Base-by-base conservation (phyloP, 495 filamentous ascomycete genomes). In the Podospora pseudoanserina region DNA sequence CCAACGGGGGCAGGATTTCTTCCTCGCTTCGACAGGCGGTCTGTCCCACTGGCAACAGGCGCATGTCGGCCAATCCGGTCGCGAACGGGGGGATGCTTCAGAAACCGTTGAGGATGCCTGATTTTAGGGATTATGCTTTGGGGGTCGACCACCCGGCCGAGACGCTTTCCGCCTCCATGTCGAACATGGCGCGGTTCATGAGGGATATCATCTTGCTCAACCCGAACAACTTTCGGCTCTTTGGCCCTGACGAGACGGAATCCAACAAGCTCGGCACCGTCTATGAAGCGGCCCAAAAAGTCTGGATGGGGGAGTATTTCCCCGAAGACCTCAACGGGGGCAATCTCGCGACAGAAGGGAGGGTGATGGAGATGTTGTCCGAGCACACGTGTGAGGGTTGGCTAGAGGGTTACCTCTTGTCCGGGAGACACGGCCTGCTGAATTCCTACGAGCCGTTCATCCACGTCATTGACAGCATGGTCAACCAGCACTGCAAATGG, bases 381-480 rank as follows among this genome's bases (percentile, higher is more conserved):
- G 89, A 92, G 75, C 90, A 92, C 73, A 92, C 89, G 18, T 86
- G 85, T 70, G 90, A 92, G 79, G 89, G 90, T 34, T 92, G 89
- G 90, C 80, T 92, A 32, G 90, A 92, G 78, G 90, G 89, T 15
- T 92, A 91, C 72, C 77, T 90, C 67, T 87, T 91, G 5, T 88
- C 84, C 55, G 90, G 90, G 16, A 83, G 89, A 4, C 89, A 92
- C 71, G 89, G 90, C 20, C 76, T 92, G 56, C 82, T 92, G 44
- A 92, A 92, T 80, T 88, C 86, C 78, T 92, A 92, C 79, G 89
- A 92, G 74, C 89, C 90, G 0, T 92, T 91, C 74, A 89, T 91
- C 68, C 90, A 92, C 71, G 85, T 92, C 72, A 91, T 92, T 71
- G 90, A 92, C 73, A 89, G 86, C 0, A 92, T 91, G 89, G 89